phyloP scores from a whole-genome alignment of 192 early-diverging fungal species.

The Dissophora globulifera region DNA sequence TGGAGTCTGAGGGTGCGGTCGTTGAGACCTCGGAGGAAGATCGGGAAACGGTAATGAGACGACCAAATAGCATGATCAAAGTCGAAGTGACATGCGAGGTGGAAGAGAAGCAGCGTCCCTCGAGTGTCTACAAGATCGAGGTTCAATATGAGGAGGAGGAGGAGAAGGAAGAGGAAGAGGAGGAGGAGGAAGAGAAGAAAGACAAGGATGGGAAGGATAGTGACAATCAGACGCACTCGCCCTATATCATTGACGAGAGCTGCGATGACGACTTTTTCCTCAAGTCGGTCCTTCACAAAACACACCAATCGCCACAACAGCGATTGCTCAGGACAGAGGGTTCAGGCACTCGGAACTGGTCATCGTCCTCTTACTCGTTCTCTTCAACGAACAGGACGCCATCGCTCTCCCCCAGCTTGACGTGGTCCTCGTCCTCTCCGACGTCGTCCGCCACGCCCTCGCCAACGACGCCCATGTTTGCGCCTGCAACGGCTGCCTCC shows the following conservation, averaged over 20 bases:
- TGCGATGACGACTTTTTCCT: conserved; percentile 52
- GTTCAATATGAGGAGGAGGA: neutral
- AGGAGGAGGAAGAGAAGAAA: neutral
- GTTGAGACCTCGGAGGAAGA: too few species aligned
- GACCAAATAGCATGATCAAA: too few species aligned
- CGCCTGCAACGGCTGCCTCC: neutral
- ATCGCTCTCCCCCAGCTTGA: conserved; percentile 20
- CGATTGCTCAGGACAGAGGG: neutral
- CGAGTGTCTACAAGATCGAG: neutral
- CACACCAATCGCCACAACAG: neutral
- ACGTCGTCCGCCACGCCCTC: conserved; percentile 11
- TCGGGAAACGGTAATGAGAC: too few species aligned
- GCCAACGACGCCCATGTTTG: conserved; percentile 19
- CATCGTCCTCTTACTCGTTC: neutral
- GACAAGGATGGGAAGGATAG: neutral
- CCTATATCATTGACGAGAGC: conserved; percentile 49
- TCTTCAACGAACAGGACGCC: neutral
- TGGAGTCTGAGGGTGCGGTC: too few species aligned
- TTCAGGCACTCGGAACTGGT: neutral
- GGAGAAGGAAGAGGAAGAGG: neutral
- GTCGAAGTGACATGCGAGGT: neutral
- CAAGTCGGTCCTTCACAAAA: conserved; percentile 45
- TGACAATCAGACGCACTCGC: neutral
- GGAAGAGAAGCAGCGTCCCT: neutral
- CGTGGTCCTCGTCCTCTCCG: conserved; percentile 14